These are phyloP conservation scores for Aureobasidium sp. DNA, from an alignment of 2,329 filamentous ascomycete species.

Conservation along the genomic window DNA sequence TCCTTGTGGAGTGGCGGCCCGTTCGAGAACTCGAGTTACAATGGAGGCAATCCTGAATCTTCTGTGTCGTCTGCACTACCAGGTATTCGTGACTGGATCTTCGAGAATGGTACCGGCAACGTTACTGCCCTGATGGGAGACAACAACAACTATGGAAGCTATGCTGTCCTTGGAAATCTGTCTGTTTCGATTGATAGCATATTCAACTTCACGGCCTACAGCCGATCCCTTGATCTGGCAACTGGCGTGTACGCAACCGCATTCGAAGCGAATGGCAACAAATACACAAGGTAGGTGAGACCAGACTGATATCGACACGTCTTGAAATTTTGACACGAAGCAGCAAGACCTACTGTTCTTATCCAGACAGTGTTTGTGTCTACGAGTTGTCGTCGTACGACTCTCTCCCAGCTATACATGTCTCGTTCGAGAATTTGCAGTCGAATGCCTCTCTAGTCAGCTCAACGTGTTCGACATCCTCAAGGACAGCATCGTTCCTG, in stretches of 20 bases:
- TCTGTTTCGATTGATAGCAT: constrained; percentile 34
- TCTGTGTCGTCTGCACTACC: constrained; percentile 25
- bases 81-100: constrained; percentile 42
- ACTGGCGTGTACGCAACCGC: constrained; percentile 35
- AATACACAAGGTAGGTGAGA: constrained; percentile 23
- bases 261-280: constrained; percentile 24
- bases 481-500: constrained; percentile 26
- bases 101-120: constrained; percentile 44
- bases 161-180: constrained; percentile 43
- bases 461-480: constrained; percentile 17
- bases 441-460: constrained; percentile 20
- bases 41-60: constrained; percentile 39
- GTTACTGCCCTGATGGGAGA: constrained; percentile 35
- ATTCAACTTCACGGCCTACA: constrained; percentile 30
- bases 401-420: constrained; percentile 34
- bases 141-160: constrained; percentile 39
- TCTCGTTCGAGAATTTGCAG: constrained; percentile 40
- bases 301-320: background rate
- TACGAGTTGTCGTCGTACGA: constrained; percentile 29
- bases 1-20: constrained; percentile 47
- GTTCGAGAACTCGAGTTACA: constrained; percentile 40
- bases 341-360: constrained; percentile 40
- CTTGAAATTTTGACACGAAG: background rate
- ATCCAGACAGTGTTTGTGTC: constrained; percentile 37
- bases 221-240: constrained; percentile 38